A percentile compares a stretch with the other conserved stretches of the same genome.
Evolutionary conservation across 371 early-diverging fungal genomes (phyloP).

Genomic region (Funneliformis caledonium): DNA sequence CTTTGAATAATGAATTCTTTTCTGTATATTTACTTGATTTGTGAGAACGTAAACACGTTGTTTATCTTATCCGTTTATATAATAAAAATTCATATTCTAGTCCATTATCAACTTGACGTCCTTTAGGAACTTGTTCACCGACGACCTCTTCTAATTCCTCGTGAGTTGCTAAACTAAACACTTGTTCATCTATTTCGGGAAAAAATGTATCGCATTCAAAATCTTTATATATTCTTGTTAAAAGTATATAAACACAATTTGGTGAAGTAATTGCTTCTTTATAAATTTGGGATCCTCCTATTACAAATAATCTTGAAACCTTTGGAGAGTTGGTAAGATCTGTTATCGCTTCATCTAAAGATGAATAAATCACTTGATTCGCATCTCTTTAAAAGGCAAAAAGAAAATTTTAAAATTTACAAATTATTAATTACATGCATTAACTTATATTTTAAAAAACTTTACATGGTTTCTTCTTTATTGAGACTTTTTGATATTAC

Average conservation of each 20-base stretch:
- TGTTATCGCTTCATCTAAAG: slow-evolving; percentile 18
- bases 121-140: slow-evolving; percentile 26
- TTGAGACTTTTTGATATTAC: slow-evolving; percentile 69
- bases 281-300: slow-evolving; percentile 34
- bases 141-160: slow-evolving; percentile 31
- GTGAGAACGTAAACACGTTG: no score
- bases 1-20: slow-evolving; percentile 27
- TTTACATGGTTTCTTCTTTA: neutral
- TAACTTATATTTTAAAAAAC: neutral
- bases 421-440: neutral
- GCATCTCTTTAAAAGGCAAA: neutral
- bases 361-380: neutral
- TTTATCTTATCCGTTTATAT: slow-evolving; percentile 14
- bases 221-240: slow-evolving; percentile 23
- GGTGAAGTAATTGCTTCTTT: slow-evolving; percentile 35
- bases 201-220: slow-evolving; percentile 40
- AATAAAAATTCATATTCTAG: slow-evolving; percentile 36
- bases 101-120: slow-evolving; percentile 14
- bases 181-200: slow-evolving; percentile 32
- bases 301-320: slow-evolving; percentile 27
- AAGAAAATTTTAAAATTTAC: neutral
- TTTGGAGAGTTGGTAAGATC: neutral
- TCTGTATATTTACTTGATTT: no score
- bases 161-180: slow-evolving; percentile 1
- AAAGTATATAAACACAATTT: slow-evolving; percentile 15